phyloP scores from a whole-genome alignment of 805 yeast species.

The Candida argentea region DNA sequence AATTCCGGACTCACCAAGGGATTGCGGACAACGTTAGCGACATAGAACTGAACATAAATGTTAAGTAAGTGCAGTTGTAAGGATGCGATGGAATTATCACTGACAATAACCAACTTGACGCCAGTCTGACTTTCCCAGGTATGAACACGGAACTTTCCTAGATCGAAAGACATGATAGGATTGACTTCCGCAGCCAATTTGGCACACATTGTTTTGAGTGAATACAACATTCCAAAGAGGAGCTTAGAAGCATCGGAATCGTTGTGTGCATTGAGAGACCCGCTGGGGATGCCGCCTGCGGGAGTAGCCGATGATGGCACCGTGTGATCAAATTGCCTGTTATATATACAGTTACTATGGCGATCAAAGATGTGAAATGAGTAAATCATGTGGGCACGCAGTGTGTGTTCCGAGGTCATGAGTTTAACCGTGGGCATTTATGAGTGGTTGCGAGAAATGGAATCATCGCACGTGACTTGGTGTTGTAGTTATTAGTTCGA shows the following conservation, averaged over 20 bases:
- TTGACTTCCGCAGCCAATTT: conserved; percentile 25
- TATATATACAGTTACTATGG: conserved; percentile 81
- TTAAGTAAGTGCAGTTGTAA: conserved; percentile 45
- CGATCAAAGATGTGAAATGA: conserved; percentile 88
- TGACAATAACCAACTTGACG: conserved; percentile 61
- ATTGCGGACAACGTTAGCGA: conserved; percentile 54
- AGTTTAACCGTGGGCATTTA: no score
- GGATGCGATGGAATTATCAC: conserved; percentile 53
- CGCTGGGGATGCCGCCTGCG: no score
- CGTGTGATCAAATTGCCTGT: conserved; percentile 43
- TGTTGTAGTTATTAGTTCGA: no score
- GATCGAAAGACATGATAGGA: conserved; percentile 45
- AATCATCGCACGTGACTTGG: no score
- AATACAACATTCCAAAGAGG: conserved; percentile 75
- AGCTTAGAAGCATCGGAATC: conserved; percentile 68
- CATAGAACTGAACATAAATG: conserved; percentile 49
- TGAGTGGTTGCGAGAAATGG: no score
- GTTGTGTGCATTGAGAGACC: conserved; percentile 38
- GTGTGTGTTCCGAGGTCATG: no score
- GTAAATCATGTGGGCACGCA: no score
- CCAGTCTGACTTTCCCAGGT: conserved; percentile 73
- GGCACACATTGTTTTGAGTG: conserved; percentile 67
- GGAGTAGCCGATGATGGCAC: no score
- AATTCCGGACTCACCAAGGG: no score
- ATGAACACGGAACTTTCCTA: conserved; percentile 72